These are phyloP conservation scores for Leishmania arabica DNA, from an alignment of 208 protist genomes.

Conservation along the genomic window DNA sequence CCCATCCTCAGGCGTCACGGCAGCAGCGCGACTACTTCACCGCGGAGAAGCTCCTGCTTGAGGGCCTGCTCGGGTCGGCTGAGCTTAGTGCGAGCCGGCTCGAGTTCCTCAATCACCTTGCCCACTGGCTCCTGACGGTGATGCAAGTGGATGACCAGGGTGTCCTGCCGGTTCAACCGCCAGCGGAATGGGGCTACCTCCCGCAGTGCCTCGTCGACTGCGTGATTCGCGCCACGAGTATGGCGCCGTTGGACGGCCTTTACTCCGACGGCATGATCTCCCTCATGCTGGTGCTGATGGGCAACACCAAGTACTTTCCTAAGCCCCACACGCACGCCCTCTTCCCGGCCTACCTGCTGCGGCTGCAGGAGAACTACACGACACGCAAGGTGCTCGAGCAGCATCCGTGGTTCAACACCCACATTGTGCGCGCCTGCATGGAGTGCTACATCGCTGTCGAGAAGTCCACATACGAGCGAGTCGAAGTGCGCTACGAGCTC, in stretches of 20 bases:
- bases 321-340: conserved; percentile 91
- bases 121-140: conserved; percentile 78
- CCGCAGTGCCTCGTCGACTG: conserved; percentile 86
- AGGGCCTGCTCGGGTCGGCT: conserved; percentile 55
- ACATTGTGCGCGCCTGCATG: conserved; percentile 85
- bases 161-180: conserved; percentile 44
- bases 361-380: conserved; percentile 54
- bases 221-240: conserved; percentile 64
- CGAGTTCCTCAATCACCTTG: conserved; percentile 69
- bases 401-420: conserved; percentile 79
- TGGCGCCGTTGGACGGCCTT: conserved; percentile 58
- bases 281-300: conserved; percentile 91
- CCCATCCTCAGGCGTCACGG: conserved; percentile 48
- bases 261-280: conserved; percentile 71
- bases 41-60: conserved; percentile 61
- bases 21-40: conserved; percentile 49
- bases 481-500: conserved; percentile 86
- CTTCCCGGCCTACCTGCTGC: conserved; percentile 70
- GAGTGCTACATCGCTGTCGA: conserved; percentile 91
- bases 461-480: conserved; percentile 84
- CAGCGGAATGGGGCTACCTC: conserved; percentile 75
- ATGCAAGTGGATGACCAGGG: conserved; percentile 61
- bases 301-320: conserved; percentile 88
- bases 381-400: conserved; percentile 57
- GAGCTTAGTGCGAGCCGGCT: conserved; percentile 55